phyloP scores from a whole-genome alignment of 2,329 filamentous ascomycete species.

The Calonectria naviculata region DNA sequence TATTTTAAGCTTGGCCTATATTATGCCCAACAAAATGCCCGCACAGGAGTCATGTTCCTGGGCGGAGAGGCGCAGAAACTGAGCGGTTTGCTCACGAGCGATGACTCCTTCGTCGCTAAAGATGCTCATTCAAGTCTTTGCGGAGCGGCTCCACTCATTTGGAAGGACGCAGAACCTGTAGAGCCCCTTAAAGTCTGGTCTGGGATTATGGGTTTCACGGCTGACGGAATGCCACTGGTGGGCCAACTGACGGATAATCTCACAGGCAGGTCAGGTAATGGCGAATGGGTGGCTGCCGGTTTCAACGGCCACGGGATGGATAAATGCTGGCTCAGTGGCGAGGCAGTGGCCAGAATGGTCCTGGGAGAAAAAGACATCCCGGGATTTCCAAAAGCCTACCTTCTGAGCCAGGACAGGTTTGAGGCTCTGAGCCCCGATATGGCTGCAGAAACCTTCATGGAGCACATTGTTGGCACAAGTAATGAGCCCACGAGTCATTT shows the following conservation, averaged over 20 bases:
- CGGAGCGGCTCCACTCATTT: constrained; percentile 51
- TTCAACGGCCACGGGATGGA: constrained; percentile 63
- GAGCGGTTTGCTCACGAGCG: constrained; percentile 53
- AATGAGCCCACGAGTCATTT: constrained; percentile 21
- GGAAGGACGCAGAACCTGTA: constrained; percentile 18
- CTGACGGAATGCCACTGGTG: constrained; percentile 59
- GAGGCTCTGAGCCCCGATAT: constrained; percentile 19
- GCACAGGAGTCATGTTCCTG: constrained; percentile 58
- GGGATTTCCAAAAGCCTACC: constrained; percentile 31
- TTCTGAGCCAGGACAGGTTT: constrained; percentile 15
- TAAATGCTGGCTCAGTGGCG: constrained; percentile 61
- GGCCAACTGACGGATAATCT: constrained; percentile 51
- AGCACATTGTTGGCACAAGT: constrained; percentile 21
- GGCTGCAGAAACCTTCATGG: constrained; percentile 28
- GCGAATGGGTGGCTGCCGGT: constrained; percentile 60
- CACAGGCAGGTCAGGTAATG: constrained; percentile 28
- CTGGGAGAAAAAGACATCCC: constrained; percentile 33
- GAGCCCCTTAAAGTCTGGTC: constrained; percentile 55
- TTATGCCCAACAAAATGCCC: constrained; percentile 41
- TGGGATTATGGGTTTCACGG: constrained; percentile 58
- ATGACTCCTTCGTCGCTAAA: constrained; percentile 54
- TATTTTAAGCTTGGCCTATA: constrained; percentile 41
- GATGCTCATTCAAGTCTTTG: constrained; percentile 45
- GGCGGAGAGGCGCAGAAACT: constrained; percentile 59
- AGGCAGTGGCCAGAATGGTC: constrained; percentile 46